Evolutionary conservation across 306 rosid genomes (phyloP), one percentile per base, ranked within the genome.

Genomic region (Abrus precatorius): DNA sequence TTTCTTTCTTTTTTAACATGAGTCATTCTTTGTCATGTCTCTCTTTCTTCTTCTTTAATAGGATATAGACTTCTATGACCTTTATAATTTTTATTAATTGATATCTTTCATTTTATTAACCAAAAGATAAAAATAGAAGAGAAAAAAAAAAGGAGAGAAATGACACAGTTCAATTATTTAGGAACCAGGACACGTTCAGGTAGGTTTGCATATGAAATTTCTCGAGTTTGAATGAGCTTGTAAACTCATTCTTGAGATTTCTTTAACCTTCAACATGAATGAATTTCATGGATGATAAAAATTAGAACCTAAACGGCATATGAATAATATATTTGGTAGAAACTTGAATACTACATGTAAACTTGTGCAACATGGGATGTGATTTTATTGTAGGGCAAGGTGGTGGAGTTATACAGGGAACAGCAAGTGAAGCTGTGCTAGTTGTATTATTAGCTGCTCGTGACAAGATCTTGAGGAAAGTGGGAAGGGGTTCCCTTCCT

Each of bases 401-500:
- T 62, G 99, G 97, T 77, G 97, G 99, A 84, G 97, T 95, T 33
- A 95, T 95, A 68, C 99, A 93, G 83, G 99, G 99, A 55, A 91
- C 99, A 54, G 97, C 99, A 29, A 95, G 99, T 88, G 99, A 95
- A 84, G 97, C 99, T 77, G 86, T 86, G 67, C 87, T 95, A n/a
- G 97, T 95, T 83, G 99, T 93, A 57, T 65, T 95, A 75, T 48
- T 95, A 85, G 97, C 99, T 12, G 97, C 97, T n/a, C 99, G 97
- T 57, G 97, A 91, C 82, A 90, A 79, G 82, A 74, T 87, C 77
- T 79, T 91, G 75, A 82, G 87, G 69, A 87, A 41, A 45, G 78
- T 79, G 34, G 97, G 99, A 68, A 88, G 88, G 84, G 77, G 12
- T 55, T 70, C 88, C 69, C 92, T 93, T 60, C 86, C 85, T 66